Evolutionary conservation across 129 eudicot genomes (phyloP), one percentile per base, ranked within the genome.

Genomic region (Flaveria trinervia): DNA sequence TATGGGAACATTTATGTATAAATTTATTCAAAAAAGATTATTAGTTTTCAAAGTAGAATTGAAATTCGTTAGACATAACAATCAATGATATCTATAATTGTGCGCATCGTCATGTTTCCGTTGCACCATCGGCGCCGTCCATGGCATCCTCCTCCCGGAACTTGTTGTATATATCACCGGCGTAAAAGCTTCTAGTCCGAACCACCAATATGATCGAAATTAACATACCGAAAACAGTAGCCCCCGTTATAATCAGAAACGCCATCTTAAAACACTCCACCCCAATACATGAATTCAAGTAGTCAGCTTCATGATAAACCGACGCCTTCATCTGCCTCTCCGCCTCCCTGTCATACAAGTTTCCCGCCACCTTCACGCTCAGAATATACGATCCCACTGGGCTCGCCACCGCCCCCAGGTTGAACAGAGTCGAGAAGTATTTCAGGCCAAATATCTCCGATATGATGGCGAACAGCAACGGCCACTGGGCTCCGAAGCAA

Each of bases 401-500:
- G 71, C 97, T 92, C 0, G 97, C 97, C 67, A 92, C 93, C 1
- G 96, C 73, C 39, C 97, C 97, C 10, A 92, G 89, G 65, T 92
- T 92, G 83, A 89, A 92, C 71, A 92, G 74, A 15, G 97, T 92
- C 5, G 97, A 89, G 83, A 89, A 92, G 52, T 92, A 92, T 68
- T 92, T 92, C 8, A 92, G 87, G 43, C 97, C 97, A 22, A 89
- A 92, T 12, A 92, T 83, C 78, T 92, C 97, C 2, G 97, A 92
- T 10, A 92, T 92, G 59, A 92, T 92, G 4, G 96, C 96, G 72
- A 89, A 92, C 14, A 92, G 97, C 57, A 89, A 75, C n/a, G 97
- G 97, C 97, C 97, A 92, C 73, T 92, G 97, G 1, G 97, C 97
- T 1, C 97, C 97, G 54, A 89, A 92, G 65, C 89, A 87, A 73